Base-by-base conservation (phyloP, 176 grass and related monocot genomes). In the Zoysia pacifica region DNA sequence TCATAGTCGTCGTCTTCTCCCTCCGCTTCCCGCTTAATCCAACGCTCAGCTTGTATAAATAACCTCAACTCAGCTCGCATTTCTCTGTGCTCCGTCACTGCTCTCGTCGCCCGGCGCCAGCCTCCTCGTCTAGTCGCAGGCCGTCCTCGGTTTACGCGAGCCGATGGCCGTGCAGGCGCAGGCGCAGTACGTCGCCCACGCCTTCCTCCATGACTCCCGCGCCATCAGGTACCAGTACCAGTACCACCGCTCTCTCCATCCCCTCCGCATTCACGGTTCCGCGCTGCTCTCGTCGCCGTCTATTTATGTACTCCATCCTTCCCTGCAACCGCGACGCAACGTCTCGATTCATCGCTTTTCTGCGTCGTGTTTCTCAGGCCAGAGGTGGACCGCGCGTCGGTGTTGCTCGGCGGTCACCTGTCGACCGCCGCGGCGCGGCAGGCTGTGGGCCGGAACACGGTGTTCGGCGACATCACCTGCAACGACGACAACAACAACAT, bases 401-500 rank as follows among this genome's bases (percentile, higher is more conserved):
- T 39, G 63, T 65, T 86, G 18, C 45, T 8, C 70, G 47, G 37
- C 19, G 56, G 59, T 14, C 35, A 13, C 62, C 35, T 39, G 15
- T 36, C 19, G 10, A 61, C 59, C 39, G 67, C 74, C 40, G 38
- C 74, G 43, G 44, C n/a, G 11, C 10, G 42, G 16, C 55, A 19
- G 18, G 11, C 41, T 36, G 70, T 48, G 70, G 39, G 42, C 20
- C 74, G 82, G 0, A 83, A 76, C 18, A 40, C 86, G 35, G n/a
- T 51, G 20, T 76, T 72, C 9, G 87, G 92, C 68, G 92, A 89
- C 42, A 81, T 91, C 56, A 94, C 81, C 20, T 85, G 89, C 62
- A 87, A 48, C 62, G 28, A 28, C 28, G 28, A 28, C 0, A 39
- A 13, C 50, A 81, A 69, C 41, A 36, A 67, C 10, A 3, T 69